Evolutionary conservation across 148 eudicot genomes (phyloP).

Genomic region (Chenopodium formosanum): DNA sequence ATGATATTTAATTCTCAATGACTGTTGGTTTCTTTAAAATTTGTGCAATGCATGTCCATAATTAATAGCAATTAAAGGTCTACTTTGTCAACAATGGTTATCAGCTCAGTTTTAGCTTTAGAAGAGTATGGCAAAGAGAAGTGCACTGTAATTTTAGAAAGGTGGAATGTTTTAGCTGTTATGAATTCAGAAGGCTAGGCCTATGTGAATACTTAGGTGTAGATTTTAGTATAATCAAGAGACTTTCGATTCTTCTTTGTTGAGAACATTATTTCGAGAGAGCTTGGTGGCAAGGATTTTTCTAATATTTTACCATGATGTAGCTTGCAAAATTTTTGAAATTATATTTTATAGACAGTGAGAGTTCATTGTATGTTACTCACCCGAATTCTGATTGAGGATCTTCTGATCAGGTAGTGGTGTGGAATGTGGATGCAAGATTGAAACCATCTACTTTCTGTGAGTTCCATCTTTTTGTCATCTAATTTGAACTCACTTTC

Average conservation of each 20-base stretch:
- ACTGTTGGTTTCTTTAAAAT: not conserved
- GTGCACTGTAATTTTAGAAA: not conserved
- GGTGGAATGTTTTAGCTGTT: no score
- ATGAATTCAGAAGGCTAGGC: not conserved
- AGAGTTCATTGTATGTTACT: not conserved
- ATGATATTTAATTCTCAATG: not conserved
- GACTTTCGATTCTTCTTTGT: not conserved
- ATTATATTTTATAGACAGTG: not conserved
- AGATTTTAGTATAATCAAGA: constrained; percentile 2
- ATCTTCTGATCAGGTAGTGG: not conserved
- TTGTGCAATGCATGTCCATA: not conserved
- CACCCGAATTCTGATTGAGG: not conserved
- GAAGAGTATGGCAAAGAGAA: not conserved
- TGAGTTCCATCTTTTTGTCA: not conserved
- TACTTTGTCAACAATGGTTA: not conserved
- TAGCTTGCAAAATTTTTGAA: not conserved
- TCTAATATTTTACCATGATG: not conserved
- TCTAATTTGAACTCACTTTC: not conserved
- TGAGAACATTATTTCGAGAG: not conserved
- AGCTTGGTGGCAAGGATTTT: not conserved
- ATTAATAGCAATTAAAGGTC: not conserved
- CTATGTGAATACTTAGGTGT: not conserved
- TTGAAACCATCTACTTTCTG: not conserved
- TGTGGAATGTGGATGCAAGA: not conserved
- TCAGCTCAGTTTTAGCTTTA: not conserved